Conservation (phyloP, 2,329 filamentous ascomycete genomes). For the Truncatella angustata region DNA sequence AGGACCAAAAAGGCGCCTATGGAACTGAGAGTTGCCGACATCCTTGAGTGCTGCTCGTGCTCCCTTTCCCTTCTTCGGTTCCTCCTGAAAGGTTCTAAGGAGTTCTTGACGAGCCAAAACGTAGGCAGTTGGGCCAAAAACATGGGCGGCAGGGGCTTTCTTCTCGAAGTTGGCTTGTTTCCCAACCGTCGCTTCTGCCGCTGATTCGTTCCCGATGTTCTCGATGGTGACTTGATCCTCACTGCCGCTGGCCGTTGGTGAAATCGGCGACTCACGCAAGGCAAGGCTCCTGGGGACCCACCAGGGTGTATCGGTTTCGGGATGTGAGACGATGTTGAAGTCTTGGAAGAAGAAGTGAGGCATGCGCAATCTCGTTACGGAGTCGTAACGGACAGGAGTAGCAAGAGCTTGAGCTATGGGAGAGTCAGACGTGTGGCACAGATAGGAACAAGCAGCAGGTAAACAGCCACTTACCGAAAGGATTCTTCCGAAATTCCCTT, state of each 20-base stretch:
- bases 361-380: slow-evolving; percentile 43
- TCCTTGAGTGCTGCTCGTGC: background rate
- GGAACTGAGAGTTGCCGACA: slow-evolving; percentile 11
- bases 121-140: slow-evolving; percentile 26
- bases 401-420: slow-evolving; percentile 60
- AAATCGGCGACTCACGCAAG: slow-evolving; percentile 19
- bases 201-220: background rate
- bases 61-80: slow-evolving; percentile 6
- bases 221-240: background rate
- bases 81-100: slow-evolving; percentile 21
- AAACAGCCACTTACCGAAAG: slow-evolving; percentile 61
- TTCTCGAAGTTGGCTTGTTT: background rate
- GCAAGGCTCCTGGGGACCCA: slow-evolving; percentile 49
- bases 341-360: slow-evolving; percentile 64
- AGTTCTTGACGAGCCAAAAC: slow-evolving; percentile 31
- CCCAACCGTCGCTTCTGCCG: background rate
- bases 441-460: too few relatives aligned
- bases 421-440: too few relatives aligned
- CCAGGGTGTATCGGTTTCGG: slow-evolving; percentile 51
- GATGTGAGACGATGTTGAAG: slow-evolving; percentile 56
- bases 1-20: slow-evolving; percentile 12
- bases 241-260: background rate
- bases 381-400: slow-evolving; percentile 57
- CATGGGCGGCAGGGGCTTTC: background rate
- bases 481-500: slow-evolving; percentile 57